Conservation (phyloP, 306 rosid genomes). For the Glycine tomentella region DNA sequence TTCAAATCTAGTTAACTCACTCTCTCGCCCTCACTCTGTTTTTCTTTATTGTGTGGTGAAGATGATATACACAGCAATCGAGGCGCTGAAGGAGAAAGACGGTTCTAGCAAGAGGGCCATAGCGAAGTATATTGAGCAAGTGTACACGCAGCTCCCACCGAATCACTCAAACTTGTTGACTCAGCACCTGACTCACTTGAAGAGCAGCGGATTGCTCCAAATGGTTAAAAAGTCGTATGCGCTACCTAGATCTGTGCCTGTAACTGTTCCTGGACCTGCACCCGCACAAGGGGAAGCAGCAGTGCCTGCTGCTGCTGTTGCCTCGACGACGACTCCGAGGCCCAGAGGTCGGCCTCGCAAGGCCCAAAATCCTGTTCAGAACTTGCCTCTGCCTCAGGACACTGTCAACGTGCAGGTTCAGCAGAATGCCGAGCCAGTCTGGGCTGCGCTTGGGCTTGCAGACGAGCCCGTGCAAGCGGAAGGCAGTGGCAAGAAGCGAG, state of each 20-base stretch:
- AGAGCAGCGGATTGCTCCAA: constrained; percentile 60
- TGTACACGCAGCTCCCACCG: constrained; percentile 62
- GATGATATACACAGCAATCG: constrained; percentile 82
- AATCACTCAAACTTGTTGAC: constrained; percentile 68
- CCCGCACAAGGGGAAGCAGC: too few species aligned
- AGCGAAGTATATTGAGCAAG: constrained; percentile 75
- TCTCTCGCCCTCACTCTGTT: not conserved
- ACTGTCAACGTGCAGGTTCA: not conserved
- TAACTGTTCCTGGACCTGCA: too few species aligned
- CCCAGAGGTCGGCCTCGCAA: constrained; percentile 78
- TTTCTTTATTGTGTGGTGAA: constrained; percentile 19
- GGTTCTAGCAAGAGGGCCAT: constrained; percentile 90
- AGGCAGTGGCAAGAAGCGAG: constrained; percentile 48
- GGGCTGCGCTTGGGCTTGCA: constrained; percentile 69
- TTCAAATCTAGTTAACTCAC: not conserved
- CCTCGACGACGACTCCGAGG: not conserved
- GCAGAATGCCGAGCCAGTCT: constrained; percentile 66
- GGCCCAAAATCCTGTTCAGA: constrained; percentile 49
- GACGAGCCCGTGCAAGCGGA: constrained; percentile 58
- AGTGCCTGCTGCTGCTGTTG: too few species aligned
- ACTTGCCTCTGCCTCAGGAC: not conserved
- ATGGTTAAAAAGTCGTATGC: constrained; percentile 82
- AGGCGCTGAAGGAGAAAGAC: constrained; percentile 71
- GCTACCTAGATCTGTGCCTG: constrained; percentile 67
- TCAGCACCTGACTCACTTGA: constrained; percentile 76